phyloP scores from a whole-genome alignment of 805 yeast species.

The Clavispora vitiphila region DNA sequence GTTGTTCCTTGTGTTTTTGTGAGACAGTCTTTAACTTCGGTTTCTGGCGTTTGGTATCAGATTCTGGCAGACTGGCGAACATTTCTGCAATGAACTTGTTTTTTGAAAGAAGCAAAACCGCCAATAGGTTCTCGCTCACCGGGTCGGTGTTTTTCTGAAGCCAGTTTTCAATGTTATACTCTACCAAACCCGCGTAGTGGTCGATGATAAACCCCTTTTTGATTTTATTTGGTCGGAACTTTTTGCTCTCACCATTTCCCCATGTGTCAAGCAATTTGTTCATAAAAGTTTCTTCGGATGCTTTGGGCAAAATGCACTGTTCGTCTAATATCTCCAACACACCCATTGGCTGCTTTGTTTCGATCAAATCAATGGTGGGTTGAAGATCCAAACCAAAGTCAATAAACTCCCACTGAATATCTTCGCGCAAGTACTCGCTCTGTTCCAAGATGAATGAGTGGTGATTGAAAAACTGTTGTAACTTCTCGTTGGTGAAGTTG shows the following conservation, averaged over 20 bases:
- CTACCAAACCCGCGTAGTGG: conserved; percentile 97
- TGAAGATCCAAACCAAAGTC: conserved; percentile 95
- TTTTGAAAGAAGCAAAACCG: conserved; percentile 52
- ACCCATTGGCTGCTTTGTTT: conserved; percentile 69
- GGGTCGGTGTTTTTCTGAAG: conserved; percentile 93
- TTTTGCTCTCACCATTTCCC: conserved; percentile 38
- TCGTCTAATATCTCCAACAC: conserved; percentile 84
- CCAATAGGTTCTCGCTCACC: conserved; percentile 66
- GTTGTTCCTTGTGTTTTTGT: conserved; percentile 82
- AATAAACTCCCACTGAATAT: conserved; percentile 65
- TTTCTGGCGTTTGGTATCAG: conserved; percentile 23
- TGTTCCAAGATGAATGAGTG: conserved; percentile 59
- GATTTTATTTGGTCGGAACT: conserved; percentile 70
- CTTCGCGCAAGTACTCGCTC: conserved; percentile 54
- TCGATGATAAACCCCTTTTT: conserved; percentile 75
- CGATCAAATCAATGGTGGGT: conserved; percentile 90
- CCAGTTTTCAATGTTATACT: conserved; percentile 90
- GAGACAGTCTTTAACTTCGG: conserved; percentile 60
- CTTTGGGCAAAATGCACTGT: conserved; percentile 91
- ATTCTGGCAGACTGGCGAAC: conserved; percentile 28
- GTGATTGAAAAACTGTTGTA: conserved; percentile 59
- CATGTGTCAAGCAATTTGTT: conserved; percentile 70
- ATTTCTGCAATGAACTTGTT: conserved; percentile 53
- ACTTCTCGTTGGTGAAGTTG: conserved; percentile 55
- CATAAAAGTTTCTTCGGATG: conserved; percentile 76